phyloP scores from a whole-genome alignment of 177 flowering plant species.

The Viscum album region DNA sequence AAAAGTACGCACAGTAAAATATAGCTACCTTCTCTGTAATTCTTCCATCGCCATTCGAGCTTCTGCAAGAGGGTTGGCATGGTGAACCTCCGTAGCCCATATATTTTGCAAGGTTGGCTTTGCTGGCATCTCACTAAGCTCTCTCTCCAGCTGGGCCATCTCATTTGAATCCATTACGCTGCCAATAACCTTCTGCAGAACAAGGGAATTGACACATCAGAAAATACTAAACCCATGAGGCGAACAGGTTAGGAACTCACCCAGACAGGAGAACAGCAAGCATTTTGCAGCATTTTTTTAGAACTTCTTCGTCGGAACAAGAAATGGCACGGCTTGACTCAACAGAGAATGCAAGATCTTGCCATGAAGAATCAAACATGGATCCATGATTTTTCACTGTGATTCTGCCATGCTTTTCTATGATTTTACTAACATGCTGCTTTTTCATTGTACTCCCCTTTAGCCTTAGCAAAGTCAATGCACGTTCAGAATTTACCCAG shows the following conservation, averaged over 20 bases:
- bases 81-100: constrained; percentile 45
- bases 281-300: constrained; percentile 40
- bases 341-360: constrained; percentile 35
- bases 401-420: constrained; percentile 43
- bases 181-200: constrained; percentile 41
- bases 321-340: constrained; percentile 30
- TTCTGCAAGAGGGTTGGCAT: constrained; percentile 30
- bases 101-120: constrained; percentile 32
- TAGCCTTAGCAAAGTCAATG: constrained; percentile 36
- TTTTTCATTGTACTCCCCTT: constrained; percentile 15
- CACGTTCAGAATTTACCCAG: constrained; percentile 71
- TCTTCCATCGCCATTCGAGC: constrained; percentile 38
- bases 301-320: constrained; percentile 37
- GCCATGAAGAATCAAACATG: constrained; percentile 30
- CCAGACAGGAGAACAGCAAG: constrained; percentile 38
- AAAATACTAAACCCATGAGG: neutral
- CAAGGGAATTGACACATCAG: constrained; percentile 1
- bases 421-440: constrained; percentile 29
- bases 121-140: constrained; percentile 24
- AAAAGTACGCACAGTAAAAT: too few species aligned
- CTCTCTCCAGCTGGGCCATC: constrained; percentile 21
- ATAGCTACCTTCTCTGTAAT: constrained; percentile 19
- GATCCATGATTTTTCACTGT: constrained; percentile 44
- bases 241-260: constrained; percentile 28
- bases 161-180: constrained; percentile 37